Conservation (phyloP, 441 rosid genomes). For the Populus hybrid region DNA sequence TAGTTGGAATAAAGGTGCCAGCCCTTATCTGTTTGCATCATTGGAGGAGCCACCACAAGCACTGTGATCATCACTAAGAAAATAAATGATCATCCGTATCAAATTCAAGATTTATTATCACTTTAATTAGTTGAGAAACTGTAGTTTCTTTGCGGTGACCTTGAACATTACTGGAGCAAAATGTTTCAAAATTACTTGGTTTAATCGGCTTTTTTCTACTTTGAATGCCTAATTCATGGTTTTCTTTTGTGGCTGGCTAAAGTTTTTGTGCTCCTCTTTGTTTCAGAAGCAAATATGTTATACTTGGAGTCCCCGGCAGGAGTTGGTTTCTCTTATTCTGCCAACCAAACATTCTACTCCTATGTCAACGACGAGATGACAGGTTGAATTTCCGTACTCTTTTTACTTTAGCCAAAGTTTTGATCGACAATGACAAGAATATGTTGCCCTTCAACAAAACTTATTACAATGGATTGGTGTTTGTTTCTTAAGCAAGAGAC, state of each 20-base stretch:
- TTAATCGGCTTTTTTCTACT: background rate
- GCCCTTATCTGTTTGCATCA: no score
- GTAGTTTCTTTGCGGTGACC: background rate
- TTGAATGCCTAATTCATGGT: background rate
- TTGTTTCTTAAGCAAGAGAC: slow-evolving; percentile 34
- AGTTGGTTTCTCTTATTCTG: slow-evolving; percentile 56
- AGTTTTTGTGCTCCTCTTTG: background rate
- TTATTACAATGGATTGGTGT: background rate
- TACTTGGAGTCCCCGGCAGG: slow-evolving; percentile 55
- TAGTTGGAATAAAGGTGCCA: slow-evolving; percentile 28
- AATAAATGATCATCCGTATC: background rate
- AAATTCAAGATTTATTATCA: background rate
- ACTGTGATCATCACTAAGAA: no score
- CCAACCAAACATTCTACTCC: slow-evolving; percentile 28
- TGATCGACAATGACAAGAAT: background rate
- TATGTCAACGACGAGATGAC: slow-evolving; percentile 32
- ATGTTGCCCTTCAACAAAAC: background rate
- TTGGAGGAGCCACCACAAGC: no score
- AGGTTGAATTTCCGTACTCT: slow-evolving; percentile 22
- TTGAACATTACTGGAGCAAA: background rate
- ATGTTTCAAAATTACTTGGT: background rate
- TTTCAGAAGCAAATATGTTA: slow-evolving; percentile 47
- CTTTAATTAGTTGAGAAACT: background rate
- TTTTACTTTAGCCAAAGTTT: background rate
- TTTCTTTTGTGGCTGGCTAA: no score